A percentile compares a stretch with the other conserved stretches of the same genome.
These are phyloP conservation scores for Pythium phragmiticola DNA, from an alignment of 352 stramenopile genomes.

Conservation along the genomic window DNA sequence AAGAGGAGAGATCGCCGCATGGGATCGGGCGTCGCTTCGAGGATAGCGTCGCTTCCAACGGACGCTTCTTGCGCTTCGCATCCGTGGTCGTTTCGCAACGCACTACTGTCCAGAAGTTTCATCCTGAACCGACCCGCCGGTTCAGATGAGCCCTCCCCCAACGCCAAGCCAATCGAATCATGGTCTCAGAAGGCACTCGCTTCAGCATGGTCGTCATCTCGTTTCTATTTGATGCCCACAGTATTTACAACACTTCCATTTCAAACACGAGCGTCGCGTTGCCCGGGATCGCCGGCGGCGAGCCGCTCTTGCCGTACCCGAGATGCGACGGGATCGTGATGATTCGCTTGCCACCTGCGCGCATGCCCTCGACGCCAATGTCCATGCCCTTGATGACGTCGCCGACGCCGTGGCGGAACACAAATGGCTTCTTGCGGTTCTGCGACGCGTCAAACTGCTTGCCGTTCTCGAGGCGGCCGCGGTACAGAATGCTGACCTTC, in stretches of 20 bases:
- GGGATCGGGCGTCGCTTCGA: slow-evolving; percentile 15
- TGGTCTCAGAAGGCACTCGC: not conserved
- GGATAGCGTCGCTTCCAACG: slow-evolving; percentile 12
- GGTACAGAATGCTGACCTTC: slow-evolving; percentile 85
- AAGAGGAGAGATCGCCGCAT: not conserved
- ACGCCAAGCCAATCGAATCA: not conserved
- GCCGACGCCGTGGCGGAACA: slow-evolving; percentile 80
- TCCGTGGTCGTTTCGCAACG: slow-evolving; percentile 10
- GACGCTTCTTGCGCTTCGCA: not conserved
- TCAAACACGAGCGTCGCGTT: slow-evolving; percentile 95
- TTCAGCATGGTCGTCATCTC: slow-evolving; percentile 1
- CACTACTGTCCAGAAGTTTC: slow-evolving; percentile 1
- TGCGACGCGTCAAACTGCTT: slow-evolving; percentile 82
- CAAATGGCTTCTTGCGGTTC: slow-evolving; percentile 85
- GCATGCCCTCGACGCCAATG: slow-evolving; percentile 91
- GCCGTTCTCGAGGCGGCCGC: slow-evolving; percentile 74
- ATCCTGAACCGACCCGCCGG: not conserved
- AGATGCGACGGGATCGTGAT: slow-evolving; percentile 93
- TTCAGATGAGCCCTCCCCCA: not conserved
- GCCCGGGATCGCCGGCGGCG: slow-evolving; percentile 78
- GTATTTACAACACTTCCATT: slow-evolving; percentile 84
- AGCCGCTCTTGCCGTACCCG: slow-evolving; percentile 90
- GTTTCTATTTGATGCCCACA: slow-evolving; percentile 26
- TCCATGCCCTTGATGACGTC: slow-evolving; percentile 97
- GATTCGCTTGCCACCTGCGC: slow-evolving; percentile 88